Conservation (phyloP, 2,329 filamentous ascomycete genomes). For the Phialophora tarda region DNA sequence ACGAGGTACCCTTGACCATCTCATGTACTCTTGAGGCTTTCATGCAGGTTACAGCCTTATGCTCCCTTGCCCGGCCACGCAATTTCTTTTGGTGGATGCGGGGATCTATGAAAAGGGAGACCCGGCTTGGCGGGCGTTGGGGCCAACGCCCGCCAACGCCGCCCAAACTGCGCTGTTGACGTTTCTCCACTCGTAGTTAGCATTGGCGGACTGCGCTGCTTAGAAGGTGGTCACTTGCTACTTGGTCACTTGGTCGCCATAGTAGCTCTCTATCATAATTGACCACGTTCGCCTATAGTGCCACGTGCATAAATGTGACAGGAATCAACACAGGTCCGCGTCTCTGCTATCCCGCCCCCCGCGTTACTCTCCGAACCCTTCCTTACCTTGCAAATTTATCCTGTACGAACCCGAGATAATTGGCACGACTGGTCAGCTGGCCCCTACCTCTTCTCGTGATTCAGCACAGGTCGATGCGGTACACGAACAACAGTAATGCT, state of each 20-base stretch:
- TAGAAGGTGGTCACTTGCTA: constrained; percentile 23
- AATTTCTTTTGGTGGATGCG: constrained; percentile 12
- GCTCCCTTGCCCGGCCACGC: background rate
- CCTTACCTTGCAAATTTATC: background rate
- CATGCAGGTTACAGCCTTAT: constrained; percentile 1
- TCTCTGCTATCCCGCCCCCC: background rate
- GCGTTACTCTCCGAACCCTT: background rate
- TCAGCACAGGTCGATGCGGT: constrained; percentile 1
- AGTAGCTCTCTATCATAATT: constrained; percentile 1
- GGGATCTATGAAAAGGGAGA: constrained; percentile 10
- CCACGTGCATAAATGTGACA: constrained; percentile 2
- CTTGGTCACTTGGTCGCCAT: constrained; percentile 1
- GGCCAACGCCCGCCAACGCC: background rate
- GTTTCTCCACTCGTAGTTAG: constrained; percentile 18
- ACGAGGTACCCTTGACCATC: background rate
- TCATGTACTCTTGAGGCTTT: background rate
- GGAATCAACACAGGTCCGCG: constrained; percentile 1
- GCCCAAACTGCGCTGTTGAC: constrained; percentile 13
- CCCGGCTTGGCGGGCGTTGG: constrained; percentile 12
- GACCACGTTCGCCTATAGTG: background rate
- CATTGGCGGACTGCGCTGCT: constrained; percentile 19
- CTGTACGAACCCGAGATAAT: constrained; percentile 20
- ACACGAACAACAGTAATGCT: constrained; percentile 26
- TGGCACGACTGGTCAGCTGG: constrained; percentile 13
- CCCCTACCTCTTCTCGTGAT: constrained; percentile 8